These are phyloP conservation scores for Lipomyces orientalis DNA, from an alignment of 805 yeast genomes.

Conservation along the genomic window DNA sequence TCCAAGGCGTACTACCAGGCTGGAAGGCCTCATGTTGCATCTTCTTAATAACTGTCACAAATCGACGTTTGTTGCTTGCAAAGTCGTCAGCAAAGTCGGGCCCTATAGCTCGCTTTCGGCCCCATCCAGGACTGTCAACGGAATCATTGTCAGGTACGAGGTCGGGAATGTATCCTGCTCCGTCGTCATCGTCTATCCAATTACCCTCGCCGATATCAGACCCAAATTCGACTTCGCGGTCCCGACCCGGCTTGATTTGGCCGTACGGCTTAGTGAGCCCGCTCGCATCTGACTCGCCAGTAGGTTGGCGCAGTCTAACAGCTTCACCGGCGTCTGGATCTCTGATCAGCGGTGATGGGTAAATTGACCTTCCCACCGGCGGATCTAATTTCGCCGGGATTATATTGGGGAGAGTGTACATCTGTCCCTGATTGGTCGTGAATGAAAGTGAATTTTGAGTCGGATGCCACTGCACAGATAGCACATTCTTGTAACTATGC, in stretches of 20 bases:
- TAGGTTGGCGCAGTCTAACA: slow-evolving; percentile 36
- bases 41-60: slow-evolving; percentile 11
- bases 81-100: slow-evolving; percentile 4
- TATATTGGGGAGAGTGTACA: slow-evolving; percentile 39
- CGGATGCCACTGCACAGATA: slow-evolving; percentile 52
- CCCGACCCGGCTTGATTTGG: slow-evolving; percentile 34
- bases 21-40: slow-evolving; percentile 62
- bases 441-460: slow-evolving; percentile 43
- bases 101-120: neutral
- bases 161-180: slow-evolving; percentile 43
- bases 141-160: slow-evolving; percentile 22
- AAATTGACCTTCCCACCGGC: slow-evolving; percentile 40
- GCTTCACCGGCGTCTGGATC: slow-evolving; percentile 45
- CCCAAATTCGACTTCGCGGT: slow-evolving; percentile 37
- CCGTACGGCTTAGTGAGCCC: slow-evolving; percentile 5
- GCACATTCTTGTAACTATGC: slow-evolving; percentile 45
- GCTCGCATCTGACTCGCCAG: slow-evolving; percentile 6
- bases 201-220: slow-evolving; percentile 45
- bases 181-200: slow-evolving; percentile 70
- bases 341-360: slow-evolving; percentile 38
- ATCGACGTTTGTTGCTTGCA: slow-evolving; percentile 14
- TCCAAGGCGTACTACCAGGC: slow-evolving; percentile 89
- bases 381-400: slow-evolving; percentile 37
- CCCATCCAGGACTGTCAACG: slow-evolving; percentile 6
- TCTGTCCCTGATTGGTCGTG: slow-evolving; percentile 45